Base-by-base conservation (phyloP, 352 stramenopile genomes). In the Blastocystis sp. region DNA sequence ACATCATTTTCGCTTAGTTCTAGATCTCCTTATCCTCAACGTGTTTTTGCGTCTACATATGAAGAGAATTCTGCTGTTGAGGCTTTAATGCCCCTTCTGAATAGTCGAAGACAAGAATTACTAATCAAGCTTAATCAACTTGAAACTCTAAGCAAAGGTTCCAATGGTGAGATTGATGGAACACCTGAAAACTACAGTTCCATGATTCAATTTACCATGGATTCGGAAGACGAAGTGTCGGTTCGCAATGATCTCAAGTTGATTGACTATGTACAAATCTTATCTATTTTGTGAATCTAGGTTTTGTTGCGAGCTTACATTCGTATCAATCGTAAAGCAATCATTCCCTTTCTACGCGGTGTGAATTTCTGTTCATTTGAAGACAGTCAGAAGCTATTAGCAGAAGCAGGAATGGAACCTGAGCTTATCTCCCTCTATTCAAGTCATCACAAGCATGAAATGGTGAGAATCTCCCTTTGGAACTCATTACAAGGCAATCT, bases 11-110 rank as follows among this genome's bases (percentile, higher is more conserved):
- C 37, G 19, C 14, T 54, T 24, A 43, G 4, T 35, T 19, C 11
- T 54, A 75, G 63, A 14, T 75, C 63, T 16, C 63, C 63, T 16
- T 75, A 75, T 52, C 63, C 63, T 39, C 7, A 43, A 42, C 63
- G 29, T 32, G 63, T 75, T n/a, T 75, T 75, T 46, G 32, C 29
- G 3, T 75, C 63, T 21, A 39, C 37, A 3, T 19, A n/a, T 19
- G 63, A 75, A 54, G 63, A 75, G 37, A 75, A 75, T 19, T 19
- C 29, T 39, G 63, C 63, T n/a, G 37, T 49, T 16, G 63, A 75
- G 11, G 63, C 63, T 24, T 19, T 75, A 9, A 39, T 75, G 29
- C 63, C 63, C 4, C 63, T 75, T 43, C 63, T 75, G n/a, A 49
- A 75, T 21, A 75, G n/a, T 32, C 63, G 63, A n/a, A 19, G 63